phyloP scores from a whole-genome alignment of 192 early-diverging fungal species.

The Backusella parvicylindrica region DNA sequence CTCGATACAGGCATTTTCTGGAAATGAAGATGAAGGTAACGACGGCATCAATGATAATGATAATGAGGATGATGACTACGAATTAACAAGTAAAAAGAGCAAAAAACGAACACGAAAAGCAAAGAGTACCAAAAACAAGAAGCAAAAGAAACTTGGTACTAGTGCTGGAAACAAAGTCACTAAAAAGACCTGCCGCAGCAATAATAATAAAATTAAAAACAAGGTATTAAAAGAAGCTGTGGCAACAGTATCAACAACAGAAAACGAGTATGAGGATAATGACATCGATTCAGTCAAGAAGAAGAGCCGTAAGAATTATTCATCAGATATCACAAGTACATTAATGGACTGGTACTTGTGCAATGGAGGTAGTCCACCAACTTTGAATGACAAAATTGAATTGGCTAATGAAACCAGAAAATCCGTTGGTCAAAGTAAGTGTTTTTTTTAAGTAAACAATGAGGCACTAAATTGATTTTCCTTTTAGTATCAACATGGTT shows the following conservation, averaged over 20 bases:
- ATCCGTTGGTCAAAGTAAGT: neutral
- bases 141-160: neutral
- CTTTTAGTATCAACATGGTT: constrained; percentile 8
- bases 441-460: neutral
- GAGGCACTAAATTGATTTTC: neutral
- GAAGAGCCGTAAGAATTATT: neutral
- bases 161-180: neutral
- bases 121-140: neutral
- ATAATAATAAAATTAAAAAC: neutral
- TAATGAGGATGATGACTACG: neutral
- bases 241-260: neutral
- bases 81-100: neutral
- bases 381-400: neutral
- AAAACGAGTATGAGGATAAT: neutral
- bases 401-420: neutral
- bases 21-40: neutral
- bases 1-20: neutral
- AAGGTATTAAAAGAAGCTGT: neutral
- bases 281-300: neutral
- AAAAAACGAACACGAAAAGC: neutral
- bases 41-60: neutral
- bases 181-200: neutral
- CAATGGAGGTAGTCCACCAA: neutral
- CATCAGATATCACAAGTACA: neutral
- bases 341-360: constrained; percentile 3